Conservation (phyloP, 352 stramenopile genomes). For the Globisporangium nunn region DNA sequence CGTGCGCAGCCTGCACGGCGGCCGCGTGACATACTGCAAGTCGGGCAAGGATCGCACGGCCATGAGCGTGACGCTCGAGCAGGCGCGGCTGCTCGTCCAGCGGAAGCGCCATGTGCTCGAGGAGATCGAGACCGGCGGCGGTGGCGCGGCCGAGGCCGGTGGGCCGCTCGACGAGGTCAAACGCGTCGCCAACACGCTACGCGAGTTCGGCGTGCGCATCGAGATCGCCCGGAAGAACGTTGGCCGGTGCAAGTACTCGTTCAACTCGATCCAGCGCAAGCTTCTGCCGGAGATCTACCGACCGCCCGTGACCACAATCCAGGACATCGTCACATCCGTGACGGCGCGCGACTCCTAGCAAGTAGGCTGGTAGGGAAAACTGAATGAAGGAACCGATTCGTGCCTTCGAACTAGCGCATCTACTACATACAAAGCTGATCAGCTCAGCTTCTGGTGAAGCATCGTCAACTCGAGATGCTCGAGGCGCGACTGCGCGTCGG, state of each 20-base stretch:
- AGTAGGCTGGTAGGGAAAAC: neutral
- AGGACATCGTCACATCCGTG: slow-evolving; percentile 89
- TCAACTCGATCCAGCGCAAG: slow-evolving; percentile 95
- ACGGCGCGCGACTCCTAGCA: slow-evolving; percentile 79
- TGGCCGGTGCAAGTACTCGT: slow-evolving; percentile 94
- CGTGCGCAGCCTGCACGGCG: slow-evolving; percentile 88
- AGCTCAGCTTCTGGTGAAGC: neutral
- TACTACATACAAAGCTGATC: too few relatives aligned
- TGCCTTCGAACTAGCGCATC: neutral
- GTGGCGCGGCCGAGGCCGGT: slow-evolving; percentile 32
- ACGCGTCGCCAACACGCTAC: slow-evolving; percentile 80
- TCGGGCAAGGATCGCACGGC: slow-evolving; percentile 97
- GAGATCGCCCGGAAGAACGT: slow-evolving; percentile 97
- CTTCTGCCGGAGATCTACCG: slow-evolving; percentile 92
- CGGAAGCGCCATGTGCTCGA: slow-evolving; percentile 65
- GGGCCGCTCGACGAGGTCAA: slow-evolving; percentile 69
- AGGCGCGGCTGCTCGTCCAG: slow-evolving; percentile 86
- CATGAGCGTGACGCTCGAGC: slow-evolving; percentile 95
- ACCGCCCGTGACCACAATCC: slow-evolving; percentile 84
- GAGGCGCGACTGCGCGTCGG: neutral
- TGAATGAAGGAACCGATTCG: neutral
- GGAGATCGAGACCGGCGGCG: slow-evolving; percentile 50
- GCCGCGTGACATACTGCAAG: slow-evolving; percentile 95
- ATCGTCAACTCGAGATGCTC: neutral
- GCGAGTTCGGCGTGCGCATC: slow-evolving; percentile 90